Conservation (phyloP, 1,139 yeast genomes). For the Arxiozyma heterogenica region DNA sequence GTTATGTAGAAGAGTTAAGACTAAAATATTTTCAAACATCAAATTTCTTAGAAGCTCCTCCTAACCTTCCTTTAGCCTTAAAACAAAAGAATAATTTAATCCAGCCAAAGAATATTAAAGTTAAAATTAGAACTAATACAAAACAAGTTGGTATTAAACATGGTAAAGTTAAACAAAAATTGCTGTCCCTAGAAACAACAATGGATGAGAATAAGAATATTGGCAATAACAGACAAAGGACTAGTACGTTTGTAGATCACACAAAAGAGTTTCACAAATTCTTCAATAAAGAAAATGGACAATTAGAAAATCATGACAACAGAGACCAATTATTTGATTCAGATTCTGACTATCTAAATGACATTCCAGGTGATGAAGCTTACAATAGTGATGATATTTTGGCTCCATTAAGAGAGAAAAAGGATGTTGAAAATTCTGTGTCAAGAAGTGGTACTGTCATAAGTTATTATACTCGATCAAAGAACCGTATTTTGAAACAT, state of each 20-base stretch:
- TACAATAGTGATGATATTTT: constrained; percentile 30
- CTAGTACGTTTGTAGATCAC: constrained; percentile 21
- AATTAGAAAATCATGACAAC: constrained; percentile 10
- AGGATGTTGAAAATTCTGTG: constrained; percentile 6
- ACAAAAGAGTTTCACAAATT: constrained; percentile 28
- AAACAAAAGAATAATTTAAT: constrained; percentile 28
- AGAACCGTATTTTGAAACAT: constrained; percentile 19
- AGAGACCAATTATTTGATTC: constrained; percentile 9
- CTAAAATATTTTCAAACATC: constrained; percentile 28
- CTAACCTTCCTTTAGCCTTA: constrained; percentile 27
- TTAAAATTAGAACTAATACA: constrained; percentile 29
- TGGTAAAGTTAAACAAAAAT: constrained; percentile 30
- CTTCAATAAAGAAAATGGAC: constrained; percentile 16
- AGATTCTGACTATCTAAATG: constrained; percentile 19
- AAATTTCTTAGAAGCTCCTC: constrained; percentile 29
- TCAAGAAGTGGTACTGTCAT: constrained; percentile 25
- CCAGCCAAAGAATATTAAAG: constrained; percentile 29
- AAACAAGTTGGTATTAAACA: constrained; percentile 32
- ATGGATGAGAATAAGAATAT: constrained; percentile 16
- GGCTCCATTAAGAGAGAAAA: constrained; percentile 28
- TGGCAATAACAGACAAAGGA: constrained; percentile 6
- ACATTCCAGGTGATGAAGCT: constrained; percentile 32
- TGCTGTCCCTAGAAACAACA: constrained; percentile 28
- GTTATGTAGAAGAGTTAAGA: constrained; percentile 30
- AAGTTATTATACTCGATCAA: constrained; percentile 29